These are phyloP conservation scores for Alnus rubra DNA, from an alignment of 306 rosid species.

Conservation along the genomic window DNA sequence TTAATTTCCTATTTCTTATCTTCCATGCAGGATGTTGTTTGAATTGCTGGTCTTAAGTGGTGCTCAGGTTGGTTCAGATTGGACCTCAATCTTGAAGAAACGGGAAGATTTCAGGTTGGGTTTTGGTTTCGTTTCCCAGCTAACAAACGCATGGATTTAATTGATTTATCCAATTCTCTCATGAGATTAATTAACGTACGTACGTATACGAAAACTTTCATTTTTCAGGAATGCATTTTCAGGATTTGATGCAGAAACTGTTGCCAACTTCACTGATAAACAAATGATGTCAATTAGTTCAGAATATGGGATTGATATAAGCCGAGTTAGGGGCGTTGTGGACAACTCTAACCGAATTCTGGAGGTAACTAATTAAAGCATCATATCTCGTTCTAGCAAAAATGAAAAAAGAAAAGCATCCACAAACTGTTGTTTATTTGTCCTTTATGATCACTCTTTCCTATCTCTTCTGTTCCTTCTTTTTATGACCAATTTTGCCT, in stretches of 20 bases:
- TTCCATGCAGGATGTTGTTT: conserved; percentile 67
- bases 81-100: conserved; percentile 94
- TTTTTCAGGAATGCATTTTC: conserved; percentile 76
- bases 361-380: conserved; percentile 48
- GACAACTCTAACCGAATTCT: conserved; percentile 89
- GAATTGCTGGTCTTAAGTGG: conserved; percentile 85
- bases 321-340: conserved; percentile 87
- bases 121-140: background rate
- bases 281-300: conserved; percentile 79
- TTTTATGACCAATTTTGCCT: conserved; percentile 25
- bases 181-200: conserved; percentile 11
- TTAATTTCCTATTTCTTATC: background rate
- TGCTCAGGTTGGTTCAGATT: conserved; percentile 98
- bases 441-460: conserved; percentile 27
- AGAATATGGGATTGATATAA: conserved; percentile 72
- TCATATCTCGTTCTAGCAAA: background rate
- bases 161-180: background rate
- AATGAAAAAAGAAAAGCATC: background rate
- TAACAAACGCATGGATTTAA: background rate
- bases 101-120: conserved; percentile 77
- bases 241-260: conserved; percentile 75
- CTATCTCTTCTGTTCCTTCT: conserved; percentile 32
- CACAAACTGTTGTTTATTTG: background rate
- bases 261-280: conserved; percentile 74
- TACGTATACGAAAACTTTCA: background rate